Evolutionary conservation across 768 basidiomycete genomes (phyloP).

Genomic region (Russula abietina): DNA sequence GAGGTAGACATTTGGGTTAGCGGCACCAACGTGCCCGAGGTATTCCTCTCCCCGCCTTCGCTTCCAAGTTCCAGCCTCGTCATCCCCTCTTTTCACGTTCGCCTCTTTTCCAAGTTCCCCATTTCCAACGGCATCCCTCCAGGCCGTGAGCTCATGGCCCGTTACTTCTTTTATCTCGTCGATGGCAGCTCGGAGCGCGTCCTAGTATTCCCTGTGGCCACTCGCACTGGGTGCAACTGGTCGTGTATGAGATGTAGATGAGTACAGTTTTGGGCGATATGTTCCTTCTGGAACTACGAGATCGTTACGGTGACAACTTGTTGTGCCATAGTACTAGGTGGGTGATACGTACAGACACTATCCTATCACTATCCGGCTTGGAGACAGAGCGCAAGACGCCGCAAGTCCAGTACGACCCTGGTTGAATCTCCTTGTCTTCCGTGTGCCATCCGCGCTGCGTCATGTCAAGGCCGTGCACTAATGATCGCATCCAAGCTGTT

Average conservation of each 20-base stretch:
- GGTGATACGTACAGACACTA: too few species aligned
- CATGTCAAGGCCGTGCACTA: too few species aligned
- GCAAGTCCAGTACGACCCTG: too few species aligned
- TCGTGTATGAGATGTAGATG: constrained; percentile 28
- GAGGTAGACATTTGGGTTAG: neutral
- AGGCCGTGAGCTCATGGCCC: constrained; percentile 64
- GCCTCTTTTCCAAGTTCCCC: constrained; percentile 56
- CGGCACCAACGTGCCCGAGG: too few species aligned
- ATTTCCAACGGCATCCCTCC: constrained; percentile 69
- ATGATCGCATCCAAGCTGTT: too few species aligned
- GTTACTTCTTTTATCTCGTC: constrained; percentile 46
- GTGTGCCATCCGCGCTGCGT: too few species aligned
- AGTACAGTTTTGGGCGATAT: constrained; percentile 22
- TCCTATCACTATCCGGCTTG: too few species aligned
- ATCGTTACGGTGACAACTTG: constrained; percentile 39
- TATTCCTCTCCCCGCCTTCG: constrained; percentile 30
- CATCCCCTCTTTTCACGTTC: constrained; percentile 39
- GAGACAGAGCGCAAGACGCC: too few species aligned
- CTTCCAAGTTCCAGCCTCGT: too few species aligned
- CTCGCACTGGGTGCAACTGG: constrained; percentile 23
- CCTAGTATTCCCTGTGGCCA: constrained; percentile 43
- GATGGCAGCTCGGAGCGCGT: constrained; percentile 43
- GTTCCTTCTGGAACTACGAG: constrained; percentile 38
- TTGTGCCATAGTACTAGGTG: neutral
- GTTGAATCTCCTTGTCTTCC: too few species aligned